phyloP scores from a whole-genome alignment of 2,329 filamentous ascomycete species.

The Diaporthe sp. region DNA sequence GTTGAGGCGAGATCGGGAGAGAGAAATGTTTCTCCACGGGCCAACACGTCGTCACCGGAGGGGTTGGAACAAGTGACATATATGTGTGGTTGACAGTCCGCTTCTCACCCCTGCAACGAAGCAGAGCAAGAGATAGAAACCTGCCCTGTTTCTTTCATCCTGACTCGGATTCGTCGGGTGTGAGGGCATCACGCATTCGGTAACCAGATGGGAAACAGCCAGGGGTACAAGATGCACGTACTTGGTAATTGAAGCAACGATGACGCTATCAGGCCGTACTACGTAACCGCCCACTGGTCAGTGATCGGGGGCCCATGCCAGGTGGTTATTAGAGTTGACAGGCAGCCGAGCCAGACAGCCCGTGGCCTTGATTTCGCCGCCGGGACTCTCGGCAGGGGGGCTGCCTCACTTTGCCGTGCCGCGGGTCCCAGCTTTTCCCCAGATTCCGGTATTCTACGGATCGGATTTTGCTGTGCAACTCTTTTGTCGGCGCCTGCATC shows the following conservation, averaged over 20 bases:
- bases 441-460: conserved; percentile 28
- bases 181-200: conserved; percentile 24
- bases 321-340: conserved; percentile 13
- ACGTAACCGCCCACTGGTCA: background rate
- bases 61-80: background rate
- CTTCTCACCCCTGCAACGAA: background rate
- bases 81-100: background rate
- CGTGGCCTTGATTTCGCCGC: conserved; percentile 16
- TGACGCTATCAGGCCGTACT: conserved; percentile 11
- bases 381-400: conserved; percentile 24
- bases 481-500: conserved; percentile 11
- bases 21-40: background rate
- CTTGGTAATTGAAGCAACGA: conserved; percentile 2
- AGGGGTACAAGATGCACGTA: background rate
- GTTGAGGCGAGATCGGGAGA: background rate
- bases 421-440: conserved; percentile 20
- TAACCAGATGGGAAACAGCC: background rate
- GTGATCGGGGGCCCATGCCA: too few relatives aligned
- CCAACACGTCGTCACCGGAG: fast-evolving
- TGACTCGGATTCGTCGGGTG: conserved; percentile 14
- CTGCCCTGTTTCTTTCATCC: conserved; percentile 4
- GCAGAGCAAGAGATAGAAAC: background rate
- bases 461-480: conserved; percentile 26
- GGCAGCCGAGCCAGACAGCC: conserved; percentile 9
- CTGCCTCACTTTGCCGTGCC: conserved; percentile 17